Percentiles rank a stretch among this genome's conserved stretches.
These are phyloP conservation scores for Podaxis sp. DNA, from an alignment of 768 basidiomycete species.

Conservation along the genomic window DNA sequence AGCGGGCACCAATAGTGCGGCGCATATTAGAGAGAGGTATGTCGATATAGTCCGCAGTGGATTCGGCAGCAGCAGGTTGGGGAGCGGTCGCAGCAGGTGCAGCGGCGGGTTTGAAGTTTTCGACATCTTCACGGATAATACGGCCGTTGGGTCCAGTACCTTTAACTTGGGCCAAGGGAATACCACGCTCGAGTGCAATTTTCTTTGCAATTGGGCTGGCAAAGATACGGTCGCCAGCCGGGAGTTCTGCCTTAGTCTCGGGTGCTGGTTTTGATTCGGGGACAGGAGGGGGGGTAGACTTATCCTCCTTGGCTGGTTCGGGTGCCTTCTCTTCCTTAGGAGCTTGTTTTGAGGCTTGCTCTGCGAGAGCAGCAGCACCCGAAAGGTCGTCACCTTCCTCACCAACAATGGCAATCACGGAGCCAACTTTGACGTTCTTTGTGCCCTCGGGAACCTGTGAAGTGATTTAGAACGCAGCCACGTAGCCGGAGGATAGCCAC, in stretches of 20 bases:
- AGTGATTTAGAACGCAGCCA: slow-evolving; percentile 4
- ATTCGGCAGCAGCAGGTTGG: slow-evolving; percentile 48
- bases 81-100: slow-evolving; percentile 45
- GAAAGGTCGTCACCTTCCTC: slow-evolving; percentile 97
- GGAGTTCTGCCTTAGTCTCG: slow-evolving; percentile 54
- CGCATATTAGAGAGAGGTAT: slow-evolving; percentile 94
- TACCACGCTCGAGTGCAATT: slow-evolving; percentile 91
- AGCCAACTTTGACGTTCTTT: slow-evolving; percentile 86
- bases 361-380: slow-evolving; percentile 71
- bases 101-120: slow-evolving; percentile 72
- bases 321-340: slow-evolving; percentile 32
- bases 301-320: slow-evolving; percentile 40
- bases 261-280: slow-evolving; percentile 31
- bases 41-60: slow-evolving; percentile 75
- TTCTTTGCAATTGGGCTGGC: slow-evolving; percentile 97
- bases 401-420: slow-evolving; percentile 85
- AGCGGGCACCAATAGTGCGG: slow-evolving; percentile 85
- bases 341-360: slow-evolving; percentile 51
- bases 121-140: slow-evolving; percentile 93
- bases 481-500: slow-evolving; percentile 26
- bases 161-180: slow-evolving; percentile 87
- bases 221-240: slow-evolving; percentile 81
- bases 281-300: slow-evolving; percentile 29
- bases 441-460: slow-evolving; percentile 76
- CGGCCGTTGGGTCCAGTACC: slow-evolving; percentile 93